Evolutionary conservation across 176 grass and related monocot genomes (phyloP), one percentile per base, ranked within the genome.

Genomic region (Oryza meridionalis): DNA sequence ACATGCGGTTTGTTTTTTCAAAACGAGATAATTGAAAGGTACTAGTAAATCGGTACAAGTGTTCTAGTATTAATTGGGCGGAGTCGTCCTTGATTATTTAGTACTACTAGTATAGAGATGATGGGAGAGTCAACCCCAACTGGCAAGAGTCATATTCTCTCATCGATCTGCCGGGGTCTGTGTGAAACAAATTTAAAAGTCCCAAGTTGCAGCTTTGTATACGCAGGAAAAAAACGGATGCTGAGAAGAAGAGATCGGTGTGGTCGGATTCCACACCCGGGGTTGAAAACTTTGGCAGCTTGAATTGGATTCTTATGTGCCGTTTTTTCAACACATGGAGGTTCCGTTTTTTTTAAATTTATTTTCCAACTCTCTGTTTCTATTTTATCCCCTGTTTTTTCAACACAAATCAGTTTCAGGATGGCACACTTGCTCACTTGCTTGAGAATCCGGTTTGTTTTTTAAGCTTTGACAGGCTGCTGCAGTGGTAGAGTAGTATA

Each of bases 281-380:
- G 69, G 76, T 92, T 82, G 90, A 88, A 85, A 85, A 69, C 70
- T 40, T 78, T 72, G 84, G 80, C 79, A 82, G 83, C 43, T 79
- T 44, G 24, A 26, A 11, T 82, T 87, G 89, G 85, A 87, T 84
- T 90, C 69, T 71, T 81, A 16, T 77, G 89, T 32, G 70, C 13
- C 21, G 14, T 67, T 72, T 87, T 89, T 84, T 84, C 76, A 70
- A 80, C 50, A 75, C 75, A 80, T 84, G 89, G 50, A 17, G 22
- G 38, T 77, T 74, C 19, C 35, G 37, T 32, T 78, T 45, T 24
- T 5, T 22, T 61, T 35, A 35, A 35, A 6, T 6, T 37, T 37
- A 37, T 37, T 37, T 37, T 37, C 35, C 35, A 37, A 37, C 35
- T 37, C 35, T 24, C 65, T 21, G 1, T 16, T 77, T 81, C 19